Evolutionary conservation across 2,329 filamentous ascomycete genomes (phyloP), one percentile per base, ranked within the genome.

Genomic region (Capronia coronata): DNA sequence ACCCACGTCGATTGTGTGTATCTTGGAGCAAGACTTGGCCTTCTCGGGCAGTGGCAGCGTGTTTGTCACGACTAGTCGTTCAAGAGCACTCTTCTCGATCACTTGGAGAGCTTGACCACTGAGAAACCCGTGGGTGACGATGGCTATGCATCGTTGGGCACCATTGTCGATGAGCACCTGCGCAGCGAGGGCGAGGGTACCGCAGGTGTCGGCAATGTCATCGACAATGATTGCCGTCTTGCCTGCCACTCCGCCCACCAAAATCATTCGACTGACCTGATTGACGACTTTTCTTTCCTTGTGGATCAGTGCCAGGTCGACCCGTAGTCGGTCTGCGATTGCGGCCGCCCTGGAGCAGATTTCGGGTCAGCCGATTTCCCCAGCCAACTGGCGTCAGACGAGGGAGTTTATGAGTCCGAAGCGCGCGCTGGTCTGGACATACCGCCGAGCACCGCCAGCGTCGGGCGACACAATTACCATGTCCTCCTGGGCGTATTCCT

Each of bases 131-230:
- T 96, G 90, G 1, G 90, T 95, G 49, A 96, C 91, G 59, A 97
- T 93, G 22, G 91, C 91, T 55, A 94, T 86, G 37, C 94, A 89
- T 64, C 93, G 81, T 58, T 81, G 80, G 1, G 91, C 91, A 25
- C 87, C 87, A 63, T 95, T 84, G 60, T 86, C 77, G 67, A 90
- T 87, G 46, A 96, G 79, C 0, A 90, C 90, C 49, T 87, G 82
- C 11, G 90, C 90, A 2, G 90, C 91, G 73, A 96, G 96, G 67
- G 76, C 80, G 11, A 86, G 74, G 1, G 87, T 94, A 60, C 88
- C 89, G 67, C 89, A 95, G 4, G 90, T 95, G 66, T 96, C 90
- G 21, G 90, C 90, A 87, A 96, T 95, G 67, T 96, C 90, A 67
- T 96, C 90, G 41, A 97, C 90, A 43, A 97, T 82, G 64, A 97